Conservation (phyloP, 2,329 filamentous ascomycete genomes). For the Chaetomium sp. region DNA sequence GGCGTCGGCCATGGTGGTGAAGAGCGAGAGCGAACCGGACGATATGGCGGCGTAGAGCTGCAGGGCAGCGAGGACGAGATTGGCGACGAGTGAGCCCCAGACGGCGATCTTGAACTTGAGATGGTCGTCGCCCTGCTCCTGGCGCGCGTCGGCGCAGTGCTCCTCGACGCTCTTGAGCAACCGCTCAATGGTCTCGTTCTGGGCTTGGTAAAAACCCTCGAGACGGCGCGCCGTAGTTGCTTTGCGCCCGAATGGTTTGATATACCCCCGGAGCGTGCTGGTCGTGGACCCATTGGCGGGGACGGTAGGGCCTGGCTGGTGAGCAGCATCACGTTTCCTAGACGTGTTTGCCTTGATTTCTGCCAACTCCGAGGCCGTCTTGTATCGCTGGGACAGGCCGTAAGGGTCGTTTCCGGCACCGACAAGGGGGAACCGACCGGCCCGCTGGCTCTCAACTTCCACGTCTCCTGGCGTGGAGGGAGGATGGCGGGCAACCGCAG, state of each 20-base stretch:
- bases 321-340: constrained; percentile 64
- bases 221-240: constrained; percentile 49
- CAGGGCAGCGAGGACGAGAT: constrained; percentile 74
- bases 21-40: constrained; percentile 89
- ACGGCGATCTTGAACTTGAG: constrained; percentile 70
- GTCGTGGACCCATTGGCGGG: constrained; percentile 20
- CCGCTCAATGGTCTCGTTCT: constrained; percentile 92
- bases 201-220: constrained; percentile 80
- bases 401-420: constrained; percentile 76
- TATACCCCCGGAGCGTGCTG: constrained; percentile 35
- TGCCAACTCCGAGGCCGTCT: constrained; percentile 74
- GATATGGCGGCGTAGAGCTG: constrained; percentile 88
- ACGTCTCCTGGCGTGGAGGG: constrained; percentile 45
- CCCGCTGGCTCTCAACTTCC: constrained; percentile 56
- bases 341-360: constrained; percentile 79
- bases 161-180: constrained; percentile 92
- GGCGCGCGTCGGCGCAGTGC: constrained; percentile 77
- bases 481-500: constrained; percentile 32
- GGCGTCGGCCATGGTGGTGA: constrained; percentile 96
- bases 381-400: constrained; percentile 74
- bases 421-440: constrained; percentile 58
- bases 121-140: constrained; percentile 79
- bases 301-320: constrained; percentile 1
- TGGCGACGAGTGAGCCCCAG: constrained; percentile 73
- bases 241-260: constrained; percentile 39